Percentiles rank a stretch among this genome's conserved stretches.
Evolutionary conservation across 225 moss, liverwort and hornwort species (phyloP).

Genomic region (Sphagnum contortum): DNA sequence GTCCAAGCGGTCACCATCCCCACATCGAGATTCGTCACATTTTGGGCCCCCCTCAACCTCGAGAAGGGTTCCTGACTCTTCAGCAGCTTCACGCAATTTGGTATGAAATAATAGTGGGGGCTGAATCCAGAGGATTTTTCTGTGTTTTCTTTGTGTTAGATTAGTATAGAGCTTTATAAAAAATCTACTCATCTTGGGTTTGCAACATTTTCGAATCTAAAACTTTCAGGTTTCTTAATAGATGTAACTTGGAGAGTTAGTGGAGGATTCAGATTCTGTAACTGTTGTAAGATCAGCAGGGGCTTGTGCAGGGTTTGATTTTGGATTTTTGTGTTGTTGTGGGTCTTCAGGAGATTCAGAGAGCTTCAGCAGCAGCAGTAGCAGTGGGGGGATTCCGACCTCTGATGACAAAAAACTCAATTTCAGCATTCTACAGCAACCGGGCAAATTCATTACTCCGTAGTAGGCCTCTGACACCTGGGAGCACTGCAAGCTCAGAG

Average conservation of each 20-base stretch:
- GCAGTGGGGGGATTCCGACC: constrained; percentile 29
- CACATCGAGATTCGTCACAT: constrained; percentile 13
- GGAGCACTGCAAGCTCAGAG: constrained; percentile 51
- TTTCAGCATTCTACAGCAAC: constrained; percentile 51
- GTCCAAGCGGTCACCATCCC: constrained; percentile 7
- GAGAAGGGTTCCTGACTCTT: constrained; percentile 29
- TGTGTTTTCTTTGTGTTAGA: background rate
- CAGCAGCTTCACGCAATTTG: constrained; percentile 9
- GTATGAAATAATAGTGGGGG: constrained; percentile 3
- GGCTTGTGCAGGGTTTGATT: background rate
- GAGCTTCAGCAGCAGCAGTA: constrained; percentile 16
- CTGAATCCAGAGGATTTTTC: background rate
- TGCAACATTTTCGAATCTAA: background rate
- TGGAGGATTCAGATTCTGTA: background rate
- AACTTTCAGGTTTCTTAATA: background rate
- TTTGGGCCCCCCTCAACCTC: constrained; percentile 9
- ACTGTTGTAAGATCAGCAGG: background rate
- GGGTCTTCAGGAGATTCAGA: constrained; percentile 24
- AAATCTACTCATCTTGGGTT: background rate
- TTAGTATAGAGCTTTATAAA: background rate
- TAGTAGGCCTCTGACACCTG: constrained; percentile 30
- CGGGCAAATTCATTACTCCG: constrained; percentile 32
- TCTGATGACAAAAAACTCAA: constrained; percentile 38
- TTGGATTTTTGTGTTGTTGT: background rate
- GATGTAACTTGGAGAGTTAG: background rate